Evolutionary conservation across 495 filamentous ascomycete genomes (phyloP), one percentile per base, ranked within the genome.

Genomic region (Penicillium atrosanguineum): DNA sequence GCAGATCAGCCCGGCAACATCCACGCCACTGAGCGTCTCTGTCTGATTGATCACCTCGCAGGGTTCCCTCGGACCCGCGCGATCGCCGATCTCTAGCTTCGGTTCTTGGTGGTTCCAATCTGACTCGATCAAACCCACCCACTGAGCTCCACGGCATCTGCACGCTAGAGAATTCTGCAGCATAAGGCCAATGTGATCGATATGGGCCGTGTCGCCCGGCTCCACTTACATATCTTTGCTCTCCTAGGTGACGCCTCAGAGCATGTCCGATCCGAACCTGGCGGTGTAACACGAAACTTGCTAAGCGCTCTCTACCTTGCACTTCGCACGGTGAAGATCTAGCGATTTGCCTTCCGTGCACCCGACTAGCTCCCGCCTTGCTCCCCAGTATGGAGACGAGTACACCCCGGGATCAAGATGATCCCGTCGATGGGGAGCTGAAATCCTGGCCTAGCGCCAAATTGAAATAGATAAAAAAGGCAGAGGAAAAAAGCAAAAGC

Each of bases 271-370:
- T 61, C 49, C 41, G 46, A 50, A 59, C 64, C 64, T 67, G 52
- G 64, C 64, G 64, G 64, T 67, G 64, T 64, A 67, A 64, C 58
- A n/a, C 43, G 46, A 49, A 36, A 15, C 38, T 54, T 53, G 43
- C 55, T 54, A 54, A 46, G 34, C 23, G 31, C 57, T 54, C 57
- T 54, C n/a, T 44, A 44, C 40, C 44, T 26, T 50, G 47, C 53
- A 48, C 41, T 48, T 41, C 5, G 23, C 23, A 5, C 5, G 2
- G 23, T 23, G 25, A 53, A 57, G 56, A 56, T 56, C 48, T 52
- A 16, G 21, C 16, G 47, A 43, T 50, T 53, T 43, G 43, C 34
- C 20, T 41, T 56, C 47, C 43, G 47, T 55, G 38, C 50, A 54
- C 39, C 29, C 19, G 39, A 21, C 38, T 5, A 12, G 31, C 29